Evolutionary conservation across 768 basidiomycete genomes (phyloP), one percentile per base, ranked within the genome.

Genomic region (Pleurotus citrinopileatus): DNA sequence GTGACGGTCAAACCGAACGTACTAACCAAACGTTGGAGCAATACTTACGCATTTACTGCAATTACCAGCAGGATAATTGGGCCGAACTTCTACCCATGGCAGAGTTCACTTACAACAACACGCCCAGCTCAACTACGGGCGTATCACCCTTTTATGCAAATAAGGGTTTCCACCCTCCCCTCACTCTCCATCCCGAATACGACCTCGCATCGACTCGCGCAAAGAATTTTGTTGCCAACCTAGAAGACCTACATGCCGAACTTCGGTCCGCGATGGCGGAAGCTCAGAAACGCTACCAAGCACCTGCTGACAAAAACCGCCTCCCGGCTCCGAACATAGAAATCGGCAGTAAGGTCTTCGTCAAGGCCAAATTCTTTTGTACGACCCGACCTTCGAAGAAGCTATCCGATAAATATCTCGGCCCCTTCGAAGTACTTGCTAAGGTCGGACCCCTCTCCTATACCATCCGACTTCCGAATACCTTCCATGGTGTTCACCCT

Each of bases 61-160:
- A 61, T 0, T 72, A 72, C 37, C 67, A 74, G 22, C 78, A 78
- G 54, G 71, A 77, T 50, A 61, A 77, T 53, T 77, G 74, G 75
- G 66, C 65, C 3, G 67, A 73, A n/a, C 67, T 64, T 29, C 63
- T 78, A 0, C 65, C 73, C 0, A 57, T 77, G 12, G 70, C 71
- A 4, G 70, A 78, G 57, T 78, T 78, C 55, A 57, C 64, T 0
- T 73, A 67, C 62, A 79, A 78, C 57, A 74, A 74, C 43, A 27
- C 57, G 23, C 53, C 56, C 2, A 70, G 70, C 48, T 27, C 64
- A 1, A 67, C 73, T 1, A 75, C 71, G 27, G 53, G 63, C 27
- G 57, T 64, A 42, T 63, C 71, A 9, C 75, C 72, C 1, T 75
- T 75, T 62, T 73, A 65, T 27, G 62, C 72, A 20, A 71, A 71